Evolutionary conservation across 1,284 basidiomycete genomes (phyloP).

Genomic region (Ganoderma meredithae): DNA sequence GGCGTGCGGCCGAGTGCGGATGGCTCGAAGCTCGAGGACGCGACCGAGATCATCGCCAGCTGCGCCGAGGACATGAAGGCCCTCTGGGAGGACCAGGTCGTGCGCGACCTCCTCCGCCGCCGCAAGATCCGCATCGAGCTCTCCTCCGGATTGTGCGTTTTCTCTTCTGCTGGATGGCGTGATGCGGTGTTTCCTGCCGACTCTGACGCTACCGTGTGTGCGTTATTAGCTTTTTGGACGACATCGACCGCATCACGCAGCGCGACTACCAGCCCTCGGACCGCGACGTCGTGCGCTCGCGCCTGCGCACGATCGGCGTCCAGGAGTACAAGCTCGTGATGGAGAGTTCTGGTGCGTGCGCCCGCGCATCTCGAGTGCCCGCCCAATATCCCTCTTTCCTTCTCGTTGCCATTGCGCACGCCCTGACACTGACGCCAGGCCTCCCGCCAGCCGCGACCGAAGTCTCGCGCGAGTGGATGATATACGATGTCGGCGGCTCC

Average conservation of each 20-base stretch:
- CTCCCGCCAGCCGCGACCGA: constrained; percentile 20
- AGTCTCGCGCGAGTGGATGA: constrained; percentile 43
- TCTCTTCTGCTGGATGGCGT: neutral
- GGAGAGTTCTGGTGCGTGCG: constrained; percentile 38
- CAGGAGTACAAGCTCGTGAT: constrained; percentile 46
- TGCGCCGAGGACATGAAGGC: constrained; percentile 69
- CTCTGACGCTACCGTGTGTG: too few species aligned
- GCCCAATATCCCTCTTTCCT: neutral
- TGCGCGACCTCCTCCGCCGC: constrained; percentile 60
- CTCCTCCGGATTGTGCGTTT: constrained; percentile 72
- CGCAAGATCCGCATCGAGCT: constrained; percentile 66
- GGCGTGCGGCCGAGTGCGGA: constrained; percentile 14
- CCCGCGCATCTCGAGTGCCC: neutral
- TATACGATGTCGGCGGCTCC: constrained; percentile 50
- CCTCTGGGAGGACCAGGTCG: constrained; percentile 68
- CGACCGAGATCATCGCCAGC: constrained; percentile 61
- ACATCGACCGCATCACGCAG: constrained; percentile 68
- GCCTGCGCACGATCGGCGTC: constrained; percentile 55
- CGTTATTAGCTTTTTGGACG: constrained; percentile 56
- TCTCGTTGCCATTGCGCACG: neutral
- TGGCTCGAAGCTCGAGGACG: constrained; percentile 48
- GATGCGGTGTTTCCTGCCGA: constrained; percentile 2
- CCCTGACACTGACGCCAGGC: neutral
- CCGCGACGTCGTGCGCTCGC: constrained; percentile 74
- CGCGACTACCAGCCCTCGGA: constrained; percentile 71